Conservation (phyloP, 2,329 filamentous ascomycete species). For the Cylindrodendrum hubeiense region DNA sequence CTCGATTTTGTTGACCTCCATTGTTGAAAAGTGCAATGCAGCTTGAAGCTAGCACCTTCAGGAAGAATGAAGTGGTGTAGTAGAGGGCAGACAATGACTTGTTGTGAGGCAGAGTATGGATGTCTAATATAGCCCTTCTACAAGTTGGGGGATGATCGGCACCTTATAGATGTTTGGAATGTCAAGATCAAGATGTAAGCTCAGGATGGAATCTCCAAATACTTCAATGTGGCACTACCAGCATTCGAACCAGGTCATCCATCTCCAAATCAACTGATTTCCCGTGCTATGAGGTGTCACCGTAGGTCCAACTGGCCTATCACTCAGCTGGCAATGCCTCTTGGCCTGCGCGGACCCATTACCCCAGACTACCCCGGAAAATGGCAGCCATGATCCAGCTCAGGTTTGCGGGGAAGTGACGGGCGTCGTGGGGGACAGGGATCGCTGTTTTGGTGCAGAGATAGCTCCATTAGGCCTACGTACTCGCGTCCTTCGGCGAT, state of each 20-base stretch:
- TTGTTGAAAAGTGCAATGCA: neutral
- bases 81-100: neutral
- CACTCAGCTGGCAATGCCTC: neutral
- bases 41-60: neutral
- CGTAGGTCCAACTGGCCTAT: neutral
- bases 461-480: neutral
- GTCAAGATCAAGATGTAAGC: neutral
- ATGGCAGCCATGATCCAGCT: slow-evolving; percentile 27
- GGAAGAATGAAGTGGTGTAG: neutral
- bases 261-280: slow-evolving; percentile 4
- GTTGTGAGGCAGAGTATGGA: neutral
- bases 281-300: neutral
- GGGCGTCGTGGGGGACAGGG: neutral
- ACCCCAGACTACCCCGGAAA: slow-evolving; percentile 36
- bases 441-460: neutral
- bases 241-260: slow-evolving; percentile 3
- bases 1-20: slow-evolving; percentile 37
- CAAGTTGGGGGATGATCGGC: slow-evolving; percentile 16
- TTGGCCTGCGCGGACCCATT: slow-evolving; percentile 5
- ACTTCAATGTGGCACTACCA: slow-evolving; percentile 10
- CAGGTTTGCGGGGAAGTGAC: slow-evolving; percentile 25
- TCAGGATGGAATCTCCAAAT: slow-evolving; percentile 3
- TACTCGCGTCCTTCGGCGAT: slow-evolving; percentile 6
- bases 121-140: neutral
- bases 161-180: slow-evolving; percentile 22